Evolutionary conservation across 2,329 filamentous ascomycete species (phyloP).

Genomic region (Penicillium sp.): DNA sequence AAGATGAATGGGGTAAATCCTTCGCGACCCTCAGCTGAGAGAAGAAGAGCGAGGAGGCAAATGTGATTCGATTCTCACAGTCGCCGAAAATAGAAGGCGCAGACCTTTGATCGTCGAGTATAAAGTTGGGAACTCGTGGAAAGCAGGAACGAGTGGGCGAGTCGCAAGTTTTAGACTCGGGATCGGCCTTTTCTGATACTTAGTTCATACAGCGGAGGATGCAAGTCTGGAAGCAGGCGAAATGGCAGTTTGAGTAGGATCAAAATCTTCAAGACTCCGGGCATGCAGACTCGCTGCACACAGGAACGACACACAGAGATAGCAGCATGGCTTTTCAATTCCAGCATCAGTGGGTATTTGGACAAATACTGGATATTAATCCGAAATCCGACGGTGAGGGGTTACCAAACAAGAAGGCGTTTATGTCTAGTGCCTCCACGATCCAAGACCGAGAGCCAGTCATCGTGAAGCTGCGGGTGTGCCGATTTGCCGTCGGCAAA

Average conservation of each 20-base stretch:
- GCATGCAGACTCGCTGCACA: constrained; percentile 1
- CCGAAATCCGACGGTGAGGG: constrained; percentile 6
- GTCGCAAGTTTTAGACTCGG: background rate
- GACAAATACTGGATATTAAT: constrained; percentile 16
- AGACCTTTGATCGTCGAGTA: background rate
- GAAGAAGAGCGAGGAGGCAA: background rate
- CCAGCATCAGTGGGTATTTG: background rate
- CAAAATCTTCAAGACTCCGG: constrained; percentile 1
- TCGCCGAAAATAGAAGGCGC: constrained; percentile 5
- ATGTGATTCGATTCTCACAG: background rate
- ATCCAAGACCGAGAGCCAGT: constrained; percentile 10
- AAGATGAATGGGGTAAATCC: background rate
- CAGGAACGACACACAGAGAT: constrained; percentile 10
- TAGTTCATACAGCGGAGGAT: background rate
- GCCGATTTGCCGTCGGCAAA: constrained; percentile 22
- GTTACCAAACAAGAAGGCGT: background rate
- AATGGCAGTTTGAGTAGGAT: background rate
- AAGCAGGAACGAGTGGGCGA: background rate
- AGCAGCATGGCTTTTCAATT: background rate
- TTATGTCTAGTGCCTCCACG: background rate
- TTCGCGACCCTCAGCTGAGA: background rate
- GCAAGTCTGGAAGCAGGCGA: background rate
- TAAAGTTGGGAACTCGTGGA: background rate
- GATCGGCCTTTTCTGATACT: background rate
- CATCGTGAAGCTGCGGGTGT: constrained; percentile 11